Conservation (phyloP, 1,139 yeast genomes). For the Yamadazyma spencermartinsiae region DNA sequence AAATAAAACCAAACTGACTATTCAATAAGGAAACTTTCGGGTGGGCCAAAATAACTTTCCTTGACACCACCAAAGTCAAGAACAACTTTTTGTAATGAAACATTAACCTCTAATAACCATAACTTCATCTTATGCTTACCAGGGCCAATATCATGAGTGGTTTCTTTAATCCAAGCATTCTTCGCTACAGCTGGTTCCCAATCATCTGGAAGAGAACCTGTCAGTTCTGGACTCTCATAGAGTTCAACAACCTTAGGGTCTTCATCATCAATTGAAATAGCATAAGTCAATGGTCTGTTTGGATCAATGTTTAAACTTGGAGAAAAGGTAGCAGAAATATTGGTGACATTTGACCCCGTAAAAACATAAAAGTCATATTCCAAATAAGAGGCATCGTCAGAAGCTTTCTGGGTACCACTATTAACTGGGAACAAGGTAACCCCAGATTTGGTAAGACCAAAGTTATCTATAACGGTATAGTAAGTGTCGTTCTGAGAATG, state of each 20-base stretch:
- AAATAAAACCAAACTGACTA: neutral
- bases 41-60: slow-evolving; percentile 18
- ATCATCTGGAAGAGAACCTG: slow-evolving; percentile 15
- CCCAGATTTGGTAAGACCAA: slow-evolving; percentile 17
- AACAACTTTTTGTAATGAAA: slow-evolving; percentile 15
- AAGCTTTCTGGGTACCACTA: slow-evolving; percentile 16
- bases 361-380: slow-evolving; percentile 18
- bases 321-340: slow-evolving; percentile 15
- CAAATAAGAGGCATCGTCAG: slow-evolving; percentile 14
- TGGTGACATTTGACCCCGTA: slow-evolving; percentile 17
- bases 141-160: slow-evolving; percentile 15
- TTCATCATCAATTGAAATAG: slow-evolving; percentile 17
- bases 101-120: slow-evolving; percentile 17
- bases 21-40: slow-evolving; percentile 14
- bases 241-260: slow-evolving; percentile 16
- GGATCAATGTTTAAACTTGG: slow-evolving; percentile 18
- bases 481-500: slow-evolving; percentile 12
- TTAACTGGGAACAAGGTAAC: slow-evolving; percentile 18
- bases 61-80: slow-evolving; percentile 18
- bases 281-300: slow-evolving; percentile 17
- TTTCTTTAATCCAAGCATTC: slow-evolving; percentile 16
- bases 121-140: slow-evolving; percentile 17
- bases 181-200: slow-evolving; percentile 19
- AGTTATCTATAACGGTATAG: slow-evolving; percentile 11
- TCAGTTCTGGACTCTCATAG: slow-evolving; percentile 14